Percentiles rank a stretch among this genome's conserved stretches.
These are phyloP conservation scores for Straminergon stramineum DNA, from an alignment of 225 moss, liverwort and hornwort species.

Conservation along the genomic window DNA sequence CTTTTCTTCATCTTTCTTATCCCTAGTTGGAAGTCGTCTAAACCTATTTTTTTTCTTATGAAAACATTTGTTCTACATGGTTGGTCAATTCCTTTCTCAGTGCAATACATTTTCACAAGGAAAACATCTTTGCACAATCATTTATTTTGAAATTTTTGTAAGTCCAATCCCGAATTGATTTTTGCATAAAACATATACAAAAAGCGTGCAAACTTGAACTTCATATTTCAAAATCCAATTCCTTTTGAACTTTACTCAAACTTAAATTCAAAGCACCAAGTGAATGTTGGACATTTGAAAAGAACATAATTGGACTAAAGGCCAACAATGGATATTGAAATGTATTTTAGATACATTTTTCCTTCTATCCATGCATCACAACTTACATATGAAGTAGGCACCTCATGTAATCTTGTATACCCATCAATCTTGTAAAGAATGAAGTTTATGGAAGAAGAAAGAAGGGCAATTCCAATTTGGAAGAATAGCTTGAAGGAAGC, in stretches of 20 bases:
- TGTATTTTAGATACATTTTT: not conserved
- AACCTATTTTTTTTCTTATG: not conserved
- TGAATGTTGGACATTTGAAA: not conserved
- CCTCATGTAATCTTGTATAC: rapidly evolving
- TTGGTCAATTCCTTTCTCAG: not conserved
- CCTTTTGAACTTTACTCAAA: too few relatives aligned
- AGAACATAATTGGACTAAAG: not conserved
- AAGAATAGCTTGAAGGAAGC: rapidly evolving
- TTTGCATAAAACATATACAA: not conserved
- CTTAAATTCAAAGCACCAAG: too few relatives aligned
- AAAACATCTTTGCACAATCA: rapidly evolving
- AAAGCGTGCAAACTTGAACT: rapidly evolving
- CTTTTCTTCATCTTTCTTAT: not conserved
- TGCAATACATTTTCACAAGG: rapidly evolving
- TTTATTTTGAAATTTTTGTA: not conserved
- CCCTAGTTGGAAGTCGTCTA: rapidly evolving
- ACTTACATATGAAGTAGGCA: not conserved
- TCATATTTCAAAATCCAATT: rapidly evolving
- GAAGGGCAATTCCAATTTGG: too few relatives aligned
- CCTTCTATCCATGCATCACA: not conserved
- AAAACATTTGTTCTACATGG: not conserved
- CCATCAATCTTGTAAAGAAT: not conserved
- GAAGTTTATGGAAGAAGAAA: too few relatives aligned
- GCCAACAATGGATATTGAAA: not conserved
- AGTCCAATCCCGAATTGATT: too few relatives aligned